Conservation (phyloP, 2,329 filamentous ascomycete genomes). For the Cladorrhinum sp. region DNA sequence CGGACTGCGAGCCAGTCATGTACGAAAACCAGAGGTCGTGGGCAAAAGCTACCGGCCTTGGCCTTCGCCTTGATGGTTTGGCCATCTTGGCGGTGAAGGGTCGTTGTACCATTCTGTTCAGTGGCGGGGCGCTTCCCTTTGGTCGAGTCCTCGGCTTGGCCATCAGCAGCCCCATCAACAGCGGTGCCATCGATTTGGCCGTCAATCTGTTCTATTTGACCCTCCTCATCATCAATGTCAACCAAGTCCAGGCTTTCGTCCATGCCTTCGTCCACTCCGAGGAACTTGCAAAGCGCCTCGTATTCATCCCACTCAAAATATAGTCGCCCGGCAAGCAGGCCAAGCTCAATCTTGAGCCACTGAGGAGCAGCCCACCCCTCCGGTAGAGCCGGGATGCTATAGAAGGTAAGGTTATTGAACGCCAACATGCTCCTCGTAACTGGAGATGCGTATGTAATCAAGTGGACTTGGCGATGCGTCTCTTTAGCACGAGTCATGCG, state of each 20-base stretch:
- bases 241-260: background rate
- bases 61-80: background rate
- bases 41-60: constrained; percentile 21
- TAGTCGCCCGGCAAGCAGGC: constrained; percentile 58
- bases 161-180: background rate
- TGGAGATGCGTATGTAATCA: constrained; percentile 59
- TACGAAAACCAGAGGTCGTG: constrained; percentile 45
- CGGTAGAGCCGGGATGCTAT: constrained; percentile 48
- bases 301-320: constrained; percentile 56
- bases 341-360: constrained; percentile 58
- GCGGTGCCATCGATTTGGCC: background rate
- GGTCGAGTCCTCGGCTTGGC: background rate
- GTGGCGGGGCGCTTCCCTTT: too few relatives aligned
- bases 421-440: constrained; percentile 58
- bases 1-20: constrained; percentile 56
- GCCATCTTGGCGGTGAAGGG: background rate
- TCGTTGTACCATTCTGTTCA: too few relatives aligned
- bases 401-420: constrained; percentile 55
- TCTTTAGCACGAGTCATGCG: constrained; percentile 35
- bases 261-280: constrained; percentile 33
- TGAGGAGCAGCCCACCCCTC: constrained; percentile 39
- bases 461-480: constrained; percentile 43
- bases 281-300: constrained; percentile 30
- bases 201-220: constrained; percentile 1
- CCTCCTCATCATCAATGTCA: constrained; percentile 7